Evolutionary conservation across 2,329 filamentous ascomycete genomes (phyloP).

Genomic region (Penicillium psychrosexuale): DNA sequence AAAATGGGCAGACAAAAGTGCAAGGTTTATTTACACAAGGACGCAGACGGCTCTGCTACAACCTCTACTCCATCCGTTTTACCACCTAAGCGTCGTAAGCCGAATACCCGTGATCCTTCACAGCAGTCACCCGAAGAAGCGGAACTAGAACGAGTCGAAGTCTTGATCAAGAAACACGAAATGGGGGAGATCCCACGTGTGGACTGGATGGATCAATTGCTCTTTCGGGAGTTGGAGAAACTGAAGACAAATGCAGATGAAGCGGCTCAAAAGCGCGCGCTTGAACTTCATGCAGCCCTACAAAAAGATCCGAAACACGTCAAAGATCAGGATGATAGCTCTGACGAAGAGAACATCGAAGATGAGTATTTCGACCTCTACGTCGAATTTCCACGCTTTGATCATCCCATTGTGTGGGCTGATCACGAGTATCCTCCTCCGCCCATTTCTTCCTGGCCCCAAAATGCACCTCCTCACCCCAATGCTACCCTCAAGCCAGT

Average conservation of each 20-base stretch:
- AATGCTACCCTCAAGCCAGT: constrained; percentile 73
- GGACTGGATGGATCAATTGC: constrained; percentile 92
- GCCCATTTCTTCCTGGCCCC: constrained; percentile 71
- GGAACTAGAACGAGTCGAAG: constrained; percentile 85
- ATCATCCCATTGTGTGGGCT: constrained; percentile 91
- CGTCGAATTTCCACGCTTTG: constrained; percentile 88
- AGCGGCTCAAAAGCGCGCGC: constrained; percentile 57
- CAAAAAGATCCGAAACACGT: constrained; percentile 24
- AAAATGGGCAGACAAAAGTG: constrained; percentile 93
- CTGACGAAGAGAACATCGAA: constrained; percentile 43
- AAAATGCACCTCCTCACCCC: constrained; percentile 61
- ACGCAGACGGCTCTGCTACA: constrained; percentile 79
- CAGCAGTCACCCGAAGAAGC: constrained; percentile 66
- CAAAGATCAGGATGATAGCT: constrained; percentile 39
- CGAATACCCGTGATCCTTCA: constrained; percentile 46
- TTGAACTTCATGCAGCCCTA: constrained; percentile 32
- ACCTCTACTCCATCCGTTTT: constrained; percentile 73
- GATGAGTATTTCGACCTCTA: constrained; percentile 76
- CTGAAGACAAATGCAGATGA: constrained; percentile 63
- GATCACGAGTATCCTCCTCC: constrained; percentile 89
- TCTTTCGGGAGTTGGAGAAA: constrained; percentile 87
- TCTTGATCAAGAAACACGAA: constrained; percentile 93
- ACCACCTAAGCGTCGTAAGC: constrained; percentile 53
- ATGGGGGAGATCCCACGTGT: constrained; percentile 93
- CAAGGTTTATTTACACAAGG: constrained; percentile 73